Percentiles rank a stretch among this genome's conserved stretches.
These are phyloP conservation scores for Phaeophleospora eucalypticola DNA, from an alignment of 2,329 filamentous ascomycete genomes.

Conservation along the genomic window DNA sequence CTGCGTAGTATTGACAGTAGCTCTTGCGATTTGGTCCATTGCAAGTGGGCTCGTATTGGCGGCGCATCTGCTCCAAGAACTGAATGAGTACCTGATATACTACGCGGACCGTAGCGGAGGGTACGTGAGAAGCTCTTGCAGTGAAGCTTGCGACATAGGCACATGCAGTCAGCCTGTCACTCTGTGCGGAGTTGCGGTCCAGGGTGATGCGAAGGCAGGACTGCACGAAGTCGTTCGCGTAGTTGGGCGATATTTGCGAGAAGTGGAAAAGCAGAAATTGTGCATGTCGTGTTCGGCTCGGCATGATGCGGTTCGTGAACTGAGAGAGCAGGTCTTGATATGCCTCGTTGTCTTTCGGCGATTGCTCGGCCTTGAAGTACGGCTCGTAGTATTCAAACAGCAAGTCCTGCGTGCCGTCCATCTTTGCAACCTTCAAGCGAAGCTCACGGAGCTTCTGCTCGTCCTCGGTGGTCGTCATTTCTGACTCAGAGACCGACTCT, in stretches of 20 bases:
- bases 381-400: slow-evolving; percentile 80
- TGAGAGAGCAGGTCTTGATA: slow-evolving; percentile 79
- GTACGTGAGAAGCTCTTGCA: slow-evolving; percentile 79
- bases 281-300: slow-evolving; percentile 85
- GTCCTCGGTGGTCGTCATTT: slow-evolving; percentile 56
- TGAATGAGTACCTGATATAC: slow-evolving; percentile 76
- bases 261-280: slow-evolving; percentile 97
- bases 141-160: slow-evolving; percentile 95
- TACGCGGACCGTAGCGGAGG: slow-evolving; percentile 69
- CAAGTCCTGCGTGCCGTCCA: slow-evolving; percentile 83
- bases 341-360: slow-evolving; percentile 62
- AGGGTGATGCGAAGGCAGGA: slow-evolving; percentile 72
- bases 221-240: slow-evolving; percentile 82
- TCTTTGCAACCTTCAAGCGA: slow-evolving; percentile 80
- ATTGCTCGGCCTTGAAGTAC: slow-evolving; percentile 60
- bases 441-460: slow-evolving; percentile 63
- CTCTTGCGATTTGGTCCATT: slow-evolving; percentile 79
- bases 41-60: slow-evolving; percentile 67
- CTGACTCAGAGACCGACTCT: slow-evolving; percentile 64
- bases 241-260: slow-evolving; percentile 71
- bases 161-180: slow-evolving; percentile 75
- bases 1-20: slow-evolving; percentile 80
- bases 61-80: slow-evolving; percentile 72
- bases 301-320: slow-evolving; percentile 82
- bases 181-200: slow-evolving; percentile 72